Evolutionary conservation across 257 asterid genomes (phyloP), one percentile per base, ranked within the genome.

Genomic region (Gentiana straminea): DNA sequence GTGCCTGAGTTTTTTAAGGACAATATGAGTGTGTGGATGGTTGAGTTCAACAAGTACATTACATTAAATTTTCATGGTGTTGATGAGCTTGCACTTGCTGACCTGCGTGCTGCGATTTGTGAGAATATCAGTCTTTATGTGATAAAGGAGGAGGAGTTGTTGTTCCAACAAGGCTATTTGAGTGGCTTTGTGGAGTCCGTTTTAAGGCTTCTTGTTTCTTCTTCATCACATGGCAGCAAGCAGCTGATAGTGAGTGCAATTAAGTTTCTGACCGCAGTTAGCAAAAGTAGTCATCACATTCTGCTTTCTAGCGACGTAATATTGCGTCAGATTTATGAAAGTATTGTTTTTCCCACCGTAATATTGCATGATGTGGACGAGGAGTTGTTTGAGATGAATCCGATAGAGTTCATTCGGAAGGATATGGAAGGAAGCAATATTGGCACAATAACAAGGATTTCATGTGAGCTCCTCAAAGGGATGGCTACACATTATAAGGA

Each of bases 381-480:
- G 73, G 95, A 88, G 75, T 78, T 88, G 59, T 88, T 88, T 75
- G 99, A 92, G 57, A 85, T 88, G 94, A 88, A 88, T 54, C 84
- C 71, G 74, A 77, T 92, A 54, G 99, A 88, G 73, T 92, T 85
- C 78, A 86, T 88, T 39, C 73, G 95, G 61, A 82, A 95, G 78
- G 99, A 92, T 69, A 85, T 92, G 97, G 94, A 88, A 77, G 94
- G 95, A 67, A 88, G 99, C 68, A 95, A 92, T 73, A 77, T 83
- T 33, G 99, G 84, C 77, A 92, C 97, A 2, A 73, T 95, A 75
- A 81, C 97, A 78, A 85, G 99, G 80, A 86, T 89, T 67, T 89
- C 95, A 35, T 92, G 97, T 71, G 99, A 92, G 69, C 99, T 86
- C 63, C 89, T 88, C 1, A 92, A 88, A 83, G 99, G 99, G 47